These are phyloP conservation scores for Epichloe elymi DNA, from an alignment of 2,329 filamentous ascomycete genomes.

Conservation along the genomic window DNA sequence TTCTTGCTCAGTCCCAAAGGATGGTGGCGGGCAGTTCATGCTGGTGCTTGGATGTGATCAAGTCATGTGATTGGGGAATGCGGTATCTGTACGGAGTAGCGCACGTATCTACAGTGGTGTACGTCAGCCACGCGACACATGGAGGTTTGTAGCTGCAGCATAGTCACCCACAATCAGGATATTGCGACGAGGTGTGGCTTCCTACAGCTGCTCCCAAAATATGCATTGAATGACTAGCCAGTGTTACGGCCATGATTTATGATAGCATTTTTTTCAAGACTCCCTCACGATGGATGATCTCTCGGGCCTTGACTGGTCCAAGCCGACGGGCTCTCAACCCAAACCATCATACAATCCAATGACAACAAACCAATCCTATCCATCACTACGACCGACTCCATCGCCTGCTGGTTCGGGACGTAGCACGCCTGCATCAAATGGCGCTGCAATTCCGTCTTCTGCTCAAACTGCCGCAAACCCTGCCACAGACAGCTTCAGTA, in stretches of 20 bases:
- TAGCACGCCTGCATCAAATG: slow-evolving; percentile 41
- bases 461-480: slow-evolving; percentile 37
- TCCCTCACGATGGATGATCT: slow-evolving; percentile 45
- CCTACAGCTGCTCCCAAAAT: background rate
- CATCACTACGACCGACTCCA: slow-evolving; percentile 40
- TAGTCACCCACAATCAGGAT: background rate
- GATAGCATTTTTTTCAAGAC: background rate
- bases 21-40: too few relatives aligned
- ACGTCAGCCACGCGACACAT: background rate
- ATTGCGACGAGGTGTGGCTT: background rate
- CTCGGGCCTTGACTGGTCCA: slow-evolving; percentile 45
- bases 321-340: slow-evolving; percentile 20
- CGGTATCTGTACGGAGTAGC: too few relatives aligned
- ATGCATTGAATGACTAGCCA: slow-evolving; percentile 6
- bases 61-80: background rate
- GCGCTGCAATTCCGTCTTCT: slow-evolving; percentile 24
- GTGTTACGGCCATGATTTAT: slow-evolving; percentile 3
- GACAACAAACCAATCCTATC: slow-evolving; percentile 32
- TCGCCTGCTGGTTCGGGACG: slow-evolving; percentile 42
- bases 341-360: slow-evolving; percentile 17
- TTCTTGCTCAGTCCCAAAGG: too few relatives aligned
- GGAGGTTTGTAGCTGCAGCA: background rate
- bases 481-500: slow-evolving; percentile 63
- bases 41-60: background rate
- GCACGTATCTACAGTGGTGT: background rate